Percentiles rank a stretch among this genome's conserved stretches.
Evolutionary conservation across 805 yeast species (phyloP).

Genomic region (Yarrowia hollandica): DNA sequence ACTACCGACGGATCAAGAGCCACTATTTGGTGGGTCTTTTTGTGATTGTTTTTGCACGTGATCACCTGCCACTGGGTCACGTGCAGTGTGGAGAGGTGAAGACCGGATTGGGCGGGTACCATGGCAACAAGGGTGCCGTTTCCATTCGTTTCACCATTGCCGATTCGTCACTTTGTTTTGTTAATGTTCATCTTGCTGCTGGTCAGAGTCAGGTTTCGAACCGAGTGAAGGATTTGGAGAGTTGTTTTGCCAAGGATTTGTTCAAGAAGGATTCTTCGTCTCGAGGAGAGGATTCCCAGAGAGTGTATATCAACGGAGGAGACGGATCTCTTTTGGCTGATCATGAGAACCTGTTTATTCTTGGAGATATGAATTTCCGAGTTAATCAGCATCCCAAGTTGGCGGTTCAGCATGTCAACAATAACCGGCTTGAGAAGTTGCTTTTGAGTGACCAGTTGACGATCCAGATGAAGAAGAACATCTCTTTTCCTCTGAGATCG

Average conservation of each 20-base stretch:
- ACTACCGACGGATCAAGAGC: conserved; percentile 62
- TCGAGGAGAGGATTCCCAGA: conserved; percentile 28
- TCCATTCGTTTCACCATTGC: conserved; percentile 66
- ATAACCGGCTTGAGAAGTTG: conserved; percentile 51
- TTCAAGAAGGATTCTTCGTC: conserved; percentile 30
- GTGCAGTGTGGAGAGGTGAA: conserved; percentile 53
- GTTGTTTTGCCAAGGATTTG: conserved; percentile 52
- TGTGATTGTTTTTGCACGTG: conserved; percentile 58
- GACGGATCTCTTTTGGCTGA: conserved; percentile 59
- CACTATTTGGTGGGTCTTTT: conserved; percentile 87
- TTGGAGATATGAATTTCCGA: conserved; percentile 92
- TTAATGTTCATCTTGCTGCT: conserved; percentile 90
- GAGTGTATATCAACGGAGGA: conserved; percentile 42
- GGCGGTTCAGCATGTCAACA: conserved; percentile 58
- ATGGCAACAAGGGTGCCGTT: conserved; percentile 73
- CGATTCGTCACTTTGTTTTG: conserved; percentile 71
- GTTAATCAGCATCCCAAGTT: conserved; percentile 69
- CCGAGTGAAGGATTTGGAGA: conserved; percentile 81
- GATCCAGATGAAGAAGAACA: conserved; percentile 76
- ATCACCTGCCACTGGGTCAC: conserved; percentile 36
- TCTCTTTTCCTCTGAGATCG: conserved; percentile 58
- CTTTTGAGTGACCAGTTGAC: conserved; percentile 76
- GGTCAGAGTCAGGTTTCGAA: conserved; percentile 80
- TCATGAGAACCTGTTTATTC: conserved; percentile 82
- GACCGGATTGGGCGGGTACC: conserved; percentile 92